These are phyloP conservation scores for Wickerhamiella sorbophila DNA, from an alignment of 805 yeast genomes.

Conservation along the genomic window DNA sequence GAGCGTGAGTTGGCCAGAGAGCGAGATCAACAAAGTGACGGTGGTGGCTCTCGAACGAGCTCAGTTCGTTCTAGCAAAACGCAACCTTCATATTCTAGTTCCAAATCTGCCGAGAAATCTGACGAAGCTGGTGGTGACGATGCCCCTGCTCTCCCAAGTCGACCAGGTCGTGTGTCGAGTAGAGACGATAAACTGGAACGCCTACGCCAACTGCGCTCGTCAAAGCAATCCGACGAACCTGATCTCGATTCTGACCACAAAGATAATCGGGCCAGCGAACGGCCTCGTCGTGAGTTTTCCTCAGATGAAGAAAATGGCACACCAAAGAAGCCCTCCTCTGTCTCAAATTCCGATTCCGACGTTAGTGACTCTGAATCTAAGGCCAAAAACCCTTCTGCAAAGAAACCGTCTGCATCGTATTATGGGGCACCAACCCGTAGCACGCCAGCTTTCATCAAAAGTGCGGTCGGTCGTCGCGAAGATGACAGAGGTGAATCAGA, in stretches of 20 bases:
- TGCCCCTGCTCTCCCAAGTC: neutral
- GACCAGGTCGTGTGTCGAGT: neutral
- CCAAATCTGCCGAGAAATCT: neutral
- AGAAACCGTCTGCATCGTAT: neutral
- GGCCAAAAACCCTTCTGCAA: neutral
- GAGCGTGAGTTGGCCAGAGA: neutral
- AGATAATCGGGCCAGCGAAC: neutral
- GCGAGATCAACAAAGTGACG: neutral
- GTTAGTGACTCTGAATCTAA: neutral
- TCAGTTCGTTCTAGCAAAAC: too few relatives aligned
- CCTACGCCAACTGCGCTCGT: neutral
- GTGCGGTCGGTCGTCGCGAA: neutral
- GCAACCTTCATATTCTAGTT: too few relatives aligned
- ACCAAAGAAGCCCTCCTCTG: neutral
- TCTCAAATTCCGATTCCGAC: neutral
- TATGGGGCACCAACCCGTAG: neutral
- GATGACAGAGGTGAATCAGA: neutral
- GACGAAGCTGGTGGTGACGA: neutral
- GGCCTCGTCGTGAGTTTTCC: neutral
- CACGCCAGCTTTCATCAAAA: neutral
- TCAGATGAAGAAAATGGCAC: neutral
- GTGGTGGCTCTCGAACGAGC: neutral
- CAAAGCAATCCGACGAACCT: too few relatives aligned
- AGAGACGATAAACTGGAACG: neutral
- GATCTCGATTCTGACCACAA: too few relatives aligned